Evolutionary conservation across 192 early-diverging fungal species (phyloP).

Genomic region (Allomyces arbusculus): DNA sequence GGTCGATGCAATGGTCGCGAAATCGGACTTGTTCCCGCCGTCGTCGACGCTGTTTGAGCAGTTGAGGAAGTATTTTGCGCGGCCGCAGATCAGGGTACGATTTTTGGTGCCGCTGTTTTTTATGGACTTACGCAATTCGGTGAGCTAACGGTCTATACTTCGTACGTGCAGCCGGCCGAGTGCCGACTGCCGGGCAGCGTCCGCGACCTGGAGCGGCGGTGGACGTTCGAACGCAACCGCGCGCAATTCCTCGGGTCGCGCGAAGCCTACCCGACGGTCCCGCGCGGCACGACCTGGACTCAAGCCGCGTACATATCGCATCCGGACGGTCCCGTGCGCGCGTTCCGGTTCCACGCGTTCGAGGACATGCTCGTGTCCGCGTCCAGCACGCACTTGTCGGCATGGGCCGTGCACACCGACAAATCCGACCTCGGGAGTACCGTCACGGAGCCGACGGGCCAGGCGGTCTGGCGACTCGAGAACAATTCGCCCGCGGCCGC

Average conservation of each 20-base stretch:
- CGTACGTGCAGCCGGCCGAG: neutral
- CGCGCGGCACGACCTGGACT: neutral
- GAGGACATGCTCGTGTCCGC: neutral
- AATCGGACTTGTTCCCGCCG: slow-evolving; percentile 23
- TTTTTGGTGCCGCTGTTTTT: no score
- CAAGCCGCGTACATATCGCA: neutral
- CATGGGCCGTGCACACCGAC: neutral
- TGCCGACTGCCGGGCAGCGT: neutral
- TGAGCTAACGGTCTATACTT: no score
- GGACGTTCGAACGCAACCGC: neutral
- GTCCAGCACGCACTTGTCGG: neutral
- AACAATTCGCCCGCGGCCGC: neutral
- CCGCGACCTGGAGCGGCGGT: neutral
- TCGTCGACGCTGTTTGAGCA: slow-evolving; percentile 55
- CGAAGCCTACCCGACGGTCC: neutral
- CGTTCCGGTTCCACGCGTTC: neutral
- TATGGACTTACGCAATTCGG: no score
- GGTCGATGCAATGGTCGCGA: neutral
- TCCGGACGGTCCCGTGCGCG: neutral
- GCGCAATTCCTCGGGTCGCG: neutral
- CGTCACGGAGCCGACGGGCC: neutral
- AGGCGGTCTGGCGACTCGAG: neutral
- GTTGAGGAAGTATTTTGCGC: slow-evolving; percentile 72
- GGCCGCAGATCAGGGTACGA: slow-evolving; percentile 64
- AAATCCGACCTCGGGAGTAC: neutral